Base-by-base conservation (phyloP, 2,329 filamentous ascomycete species). In the Fusarium burgessii region DNA sequence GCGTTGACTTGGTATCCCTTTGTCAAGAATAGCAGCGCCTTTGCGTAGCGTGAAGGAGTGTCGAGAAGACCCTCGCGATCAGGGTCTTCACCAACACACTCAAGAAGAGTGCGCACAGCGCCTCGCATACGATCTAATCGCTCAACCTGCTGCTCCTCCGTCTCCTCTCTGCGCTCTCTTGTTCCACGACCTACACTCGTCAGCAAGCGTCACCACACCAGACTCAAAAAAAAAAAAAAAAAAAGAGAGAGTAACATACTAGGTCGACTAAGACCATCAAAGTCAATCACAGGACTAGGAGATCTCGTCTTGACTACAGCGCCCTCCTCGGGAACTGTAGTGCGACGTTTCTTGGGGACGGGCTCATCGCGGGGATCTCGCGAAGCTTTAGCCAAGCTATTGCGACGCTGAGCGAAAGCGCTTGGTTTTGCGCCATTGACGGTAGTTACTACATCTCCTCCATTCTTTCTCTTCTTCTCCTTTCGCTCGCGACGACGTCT, bases 1-100 rank as follows among this genome's bases (percentile, higher is more conserved):
- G 98, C 89, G 77, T 98, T 98, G 84, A 97, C 91, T 83, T 98
- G 94, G 80, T 99, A 99, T 45, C 96, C 96, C 80, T 97, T 94
- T 9, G 96, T 99, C 81, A 99, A 94, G 85, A 92, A 97, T 70
- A 98, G 89, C 88, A 99, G 91, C 17, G 96, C 96, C 82, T 97
- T 96, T 49, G 96, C 95, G 80, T 98, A 99, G 68, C 96, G 89
- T 77, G 92, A 90, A 0, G 96, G 96, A 0, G 90, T 92, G 42
- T 85, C 89, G 18, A 91, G 83, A 42, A 92, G 81, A 43, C 90
- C 90, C 69, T 90, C 88, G 35, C 90, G 86, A 71, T 90, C 85
- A 0, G 90, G 89, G 71, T 92, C 89, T 80, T 92, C 90, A 73
- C 90, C 90, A 9, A 92, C 83, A 73, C 90, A 92, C 78, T 92